Evolutionary conservation across 805 yeast genomes (phyloP).

Genomic region (Zygotorulaspora danielsina): DNA sequence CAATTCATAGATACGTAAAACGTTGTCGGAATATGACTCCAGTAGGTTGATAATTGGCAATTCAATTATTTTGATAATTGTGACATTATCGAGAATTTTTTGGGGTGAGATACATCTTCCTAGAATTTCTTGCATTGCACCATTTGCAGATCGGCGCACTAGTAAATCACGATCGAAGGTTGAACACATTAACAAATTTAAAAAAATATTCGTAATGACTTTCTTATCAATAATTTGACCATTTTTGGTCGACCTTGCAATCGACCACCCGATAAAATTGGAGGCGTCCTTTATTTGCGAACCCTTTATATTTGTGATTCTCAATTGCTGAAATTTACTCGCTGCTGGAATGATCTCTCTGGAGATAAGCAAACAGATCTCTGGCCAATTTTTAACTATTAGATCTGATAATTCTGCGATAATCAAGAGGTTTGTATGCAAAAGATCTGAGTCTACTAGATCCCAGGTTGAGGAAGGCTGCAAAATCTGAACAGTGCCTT

Average conservation of each 20-base stretch:
- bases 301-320: slow-evolving; percentile 52
- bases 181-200: slow-evolving; percentile 44
- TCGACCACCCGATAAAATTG: slow-evolving; percentile 80
- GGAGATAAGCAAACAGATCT: slow-evolving; percentile 13
- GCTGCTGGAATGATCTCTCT: slow-evolving; percentile 40
- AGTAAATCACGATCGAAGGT: slow-evolving; percentile 71
- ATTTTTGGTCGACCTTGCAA: slow-evolving; percentile 41
- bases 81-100: slow-evolving; percentile 30
- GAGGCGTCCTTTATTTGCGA: slow-evolving; percentile 77
- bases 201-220: slow-evolving; percentile 30
- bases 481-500: slow-evolving; percentile 18
- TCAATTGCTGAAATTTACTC: slow-evolving; percentile 54
- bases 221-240: background rate
- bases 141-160: slow-evolving; percentile 76
- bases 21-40: slow-evolving; percentile 39
- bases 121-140: slow-evolving; percentile 79
- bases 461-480: slow-evolving; percentile 12
- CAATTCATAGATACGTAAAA: slow-evolving; percentile 28
- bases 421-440: slow-evolving; percentile 37
- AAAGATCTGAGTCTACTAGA: slow-evolving; percentile 28
- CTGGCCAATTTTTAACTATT: slow-evolving; percentile 12
- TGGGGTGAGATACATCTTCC: slow-evolving; percentile 63
- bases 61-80: slow-evolving; percentile 50
- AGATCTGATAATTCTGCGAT: slow-evolving; percentile 34
- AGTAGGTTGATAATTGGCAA: slow-evolving; percentile 48